Conservation (phyloP, 805 yeast genomes). For the Cyberlindnera xishuangbannaensis region DNA sequence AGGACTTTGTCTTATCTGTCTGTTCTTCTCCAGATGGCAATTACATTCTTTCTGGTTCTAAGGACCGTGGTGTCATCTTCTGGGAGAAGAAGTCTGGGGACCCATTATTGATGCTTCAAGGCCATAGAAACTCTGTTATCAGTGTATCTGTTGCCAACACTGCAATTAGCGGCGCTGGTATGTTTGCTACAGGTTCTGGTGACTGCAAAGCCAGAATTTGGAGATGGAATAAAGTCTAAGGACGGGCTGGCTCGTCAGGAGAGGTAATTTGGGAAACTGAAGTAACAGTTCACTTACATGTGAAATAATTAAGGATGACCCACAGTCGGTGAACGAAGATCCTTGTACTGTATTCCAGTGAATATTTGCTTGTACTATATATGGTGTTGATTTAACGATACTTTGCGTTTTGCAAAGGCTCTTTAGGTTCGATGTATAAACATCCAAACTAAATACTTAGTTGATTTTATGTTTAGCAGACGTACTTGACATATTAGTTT, state of each 20-base stretch:
- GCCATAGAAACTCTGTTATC: slow-evolving; percentile 93
- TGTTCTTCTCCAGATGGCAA: slow-evolving; percentile 91
- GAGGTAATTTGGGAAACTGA: background rate
- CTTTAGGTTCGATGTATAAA: too few species aligned
- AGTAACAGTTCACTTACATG: background rate
- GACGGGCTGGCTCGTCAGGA: slow-evolving; percentile 14
- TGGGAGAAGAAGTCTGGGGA: slow-evolving; percentile 94
- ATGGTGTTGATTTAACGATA: too few species aligned
- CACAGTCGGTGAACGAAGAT: too few species aligned
- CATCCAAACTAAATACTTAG: too few species aligned
- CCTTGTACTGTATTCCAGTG: too few species aligned
- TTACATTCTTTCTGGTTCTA: slow-evolving; percentile 89
- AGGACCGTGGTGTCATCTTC: slow-evolving; percentile 94
- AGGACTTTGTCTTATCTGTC: slow-evolving; percentile 90
- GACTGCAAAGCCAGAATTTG: slow-evolving; percentile 97
- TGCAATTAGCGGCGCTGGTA: slow-evolving; percentile 65
- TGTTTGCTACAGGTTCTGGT: slow-evolving; percentile 96
- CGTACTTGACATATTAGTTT: too few species aligned
- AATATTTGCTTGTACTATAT: too few species aligned
- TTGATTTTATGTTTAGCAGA: too few species aligned
- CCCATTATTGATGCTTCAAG: slow-evolving; percentile 92
- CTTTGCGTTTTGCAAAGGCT: too few species aligned
- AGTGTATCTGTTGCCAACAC: slow-evolving; percentile 88
- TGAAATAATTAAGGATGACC: too few species aligned
- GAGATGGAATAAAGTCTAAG: slow-evolving; percentile 60